Evolutionary conservation across 1,284 basidiomycete species (phyloP).

Genomic region (Fomitiporia mediterranea): DNA sequence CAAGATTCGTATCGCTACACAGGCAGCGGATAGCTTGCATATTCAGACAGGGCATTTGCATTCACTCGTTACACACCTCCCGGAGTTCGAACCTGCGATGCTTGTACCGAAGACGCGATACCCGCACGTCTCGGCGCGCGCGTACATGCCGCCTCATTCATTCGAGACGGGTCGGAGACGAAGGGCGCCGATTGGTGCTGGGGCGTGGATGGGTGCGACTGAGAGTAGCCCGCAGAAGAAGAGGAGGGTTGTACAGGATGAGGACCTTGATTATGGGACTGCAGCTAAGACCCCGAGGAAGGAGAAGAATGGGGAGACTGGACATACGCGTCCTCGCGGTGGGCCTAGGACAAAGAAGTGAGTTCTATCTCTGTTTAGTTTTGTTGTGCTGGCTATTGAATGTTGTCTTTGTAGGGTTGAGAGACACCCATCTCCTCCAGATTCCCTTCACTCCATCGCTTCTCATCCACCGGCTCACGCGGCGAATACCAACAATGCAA

Average conservation of each 20-base stretch:
- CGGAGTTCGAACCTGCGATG: slow-evolving; percentile 56
- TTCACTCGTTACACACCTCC: slow-evolving; percentile 59
- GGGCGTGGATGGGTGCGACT: slow-evolving; percentile 44
- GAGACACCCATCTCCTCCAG: slow-evolving; percentile 63
- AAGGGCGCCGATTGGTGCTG: slow-evolving; percentile 40
- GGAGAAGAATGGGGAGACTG: slow-evolving; percentile 40
- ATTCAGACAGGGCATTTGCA: slow-evolving; percentile 68
- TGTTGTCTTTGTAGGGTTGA: slow-evolving; percentile 40
- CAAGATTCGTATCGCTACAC: slow-evolving; percentile 96
- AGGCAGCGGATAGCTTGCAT: slow-evolving; percentile 87
- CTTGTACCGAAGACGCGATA: slow-evolving; percentile 63
- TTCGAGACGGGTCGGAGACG: slow-evolving; percentile 56
- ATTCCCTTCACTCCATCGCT: slow-evolving; percentile 63
- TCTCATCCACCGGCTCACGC: slow-evolving; percentile 42
- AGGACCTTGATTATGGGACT: slow-evolving; percentile 46
- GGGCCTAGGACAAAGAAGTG: slow-evolving; percentile 57
- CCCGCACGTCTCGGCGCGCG: slow-evolving; percentile 64
- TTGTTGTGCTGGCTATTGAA: slow-evolving; percentile 1
- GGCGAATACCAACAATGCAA: slow-evolving; percentile 26
- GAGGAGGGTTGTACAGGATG: slow-evolving; percentile 53
- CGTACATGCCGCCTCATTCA: slow-evolving; percentile 54
- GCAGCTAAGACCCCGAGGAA: slow-evolving; percentile 39
- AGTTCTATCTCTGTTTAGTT: slow-evolving; percentile 28
- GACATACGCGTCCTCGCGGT: slow-evolving; percentile 37
- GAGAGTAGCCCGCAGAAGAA: slow-evolving; percentile 55